Evolutionary conservation across 352 stramenopile genomes (phyloP).

Genomic region (Globisporangium recalcitrans): DNA sequence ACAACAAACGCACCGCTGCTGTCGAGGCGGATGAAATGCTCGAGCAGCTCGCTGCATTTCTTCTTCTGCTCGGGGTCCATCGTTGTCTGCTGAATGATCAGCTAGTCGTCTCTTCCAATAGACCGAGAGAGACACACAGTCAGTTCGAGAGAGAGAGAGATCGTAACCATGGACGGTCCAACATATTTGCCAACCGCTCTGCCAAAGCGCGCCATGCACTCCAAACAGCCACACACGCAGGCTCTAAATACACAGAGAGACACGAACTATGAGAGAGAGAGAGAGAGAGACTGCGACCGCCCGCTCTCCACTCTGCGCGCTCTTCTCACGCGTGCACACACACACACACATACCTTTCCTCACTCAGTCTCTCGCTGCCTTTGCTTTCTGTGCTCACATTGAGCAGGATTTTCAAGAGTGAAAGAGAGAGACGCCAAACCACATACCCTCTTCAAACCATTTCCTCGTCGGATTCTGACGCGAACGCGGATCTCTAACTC

Average conservation of each 20-base stretch:
- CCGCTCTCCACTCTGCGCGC: not conserved
- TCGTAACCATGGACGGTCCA: too few species aligned
- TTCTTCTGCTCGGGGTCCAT: conserved; percentile 82
- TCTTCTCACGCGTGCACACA: not conserved
- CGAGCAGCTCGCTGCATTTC: conserved; percentile 74
- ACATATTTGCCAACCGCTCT: not conserved
- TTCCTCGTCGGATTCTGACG: too few species aligned
- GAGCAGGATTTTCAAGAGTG: too few species aligned
- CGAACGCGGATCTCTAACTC: too few species aligned
- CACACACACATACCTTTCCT: not conserved
- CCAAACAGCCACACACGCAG: not conserved
- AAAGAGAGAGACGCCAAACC: too few species aligned
- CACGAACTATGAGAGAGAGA: not conserved
- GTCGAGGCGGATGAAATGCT: conserved; percentile 81
- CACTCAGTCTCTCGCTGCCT: not conserved
- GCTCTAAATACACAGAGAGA: not conserved
- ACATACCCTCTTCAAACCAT: too few species aligned
- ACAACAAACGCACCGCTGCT: conserved; percentile 36
- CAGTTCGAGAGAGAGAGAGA: not conserved
- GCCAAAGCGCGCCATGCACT: too few species aligned
- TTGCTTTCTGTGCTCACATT: too few species aligned
- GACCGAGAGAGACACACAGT: not conserved
- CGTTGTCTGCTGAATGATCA: not conserved
- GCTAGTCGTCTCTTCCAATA: not conserved
- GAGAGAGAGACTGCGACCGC: not conserved